phyloP scores from a whole-genome alignment of 2,329 filamentous ascomycete species.

The Thermoascus crustaceus region DNA sequence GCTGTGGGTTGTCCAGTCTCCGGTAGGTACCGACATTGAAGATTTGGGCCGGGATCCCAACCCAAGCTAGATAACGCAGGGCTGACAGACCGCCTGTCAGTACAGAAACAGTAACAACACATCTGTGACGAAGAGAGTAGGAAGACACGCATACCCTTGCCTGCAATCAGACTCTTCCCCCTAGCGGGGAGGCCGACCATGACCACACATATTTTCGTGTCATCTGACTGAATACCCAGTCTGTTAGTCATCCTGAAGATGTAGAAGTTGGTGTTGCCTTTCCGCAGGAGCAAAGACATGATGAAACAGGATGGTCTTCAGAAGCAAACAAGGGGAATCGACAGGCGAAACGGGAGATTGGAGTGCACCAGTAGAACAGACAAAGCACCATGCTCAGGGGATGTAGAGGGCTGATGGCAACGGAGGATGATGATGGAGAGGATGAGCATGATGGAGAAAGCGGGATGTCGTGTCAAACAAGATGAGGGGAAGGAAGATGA shows the following conservation, averaged over 20 bases:
- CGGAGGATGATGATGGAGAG: background rate
- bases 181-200: conserved; percentile 96
- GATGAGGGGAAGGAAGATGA: background rate
- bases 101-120: conserved; percentile 2
- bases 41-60: conserved; percentile 84
- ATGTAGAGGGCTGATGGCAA: background rate
- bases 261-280: background rate
- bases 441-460: background rate
- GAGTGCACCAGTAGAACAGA: background rate
- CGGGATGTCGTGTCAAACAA: conserved; percentile 15
- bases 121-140: background rate
- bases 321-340: background rate
- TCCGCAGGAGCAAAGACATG: conserved; percentile 2
- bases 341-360: background rate
- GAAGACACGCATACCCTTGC: conserved; percentile 64
- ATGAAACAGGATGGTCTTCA: background rate
- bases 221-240: conserved; percentile 77
- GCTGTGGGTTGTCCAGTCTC: conserved; percentile 79
- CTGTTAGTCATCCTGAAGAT: conserved; percentile 3
- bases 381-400: too few relatives aligned
- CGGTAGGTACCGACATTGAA: conserved; percentile 98
- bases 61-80: conserved; percentile 91
- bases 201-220: conserved; percentile 93
- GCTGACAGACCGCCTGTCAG: conserved; percentile 44
- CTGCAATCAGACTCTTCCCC: conserved; percentile 95